These are phyloP conservation scores for Heterobasidion irregulare DNA, from an alignment of 1,284 basidiomycete species.

Conservation along the genomic window DNA sequence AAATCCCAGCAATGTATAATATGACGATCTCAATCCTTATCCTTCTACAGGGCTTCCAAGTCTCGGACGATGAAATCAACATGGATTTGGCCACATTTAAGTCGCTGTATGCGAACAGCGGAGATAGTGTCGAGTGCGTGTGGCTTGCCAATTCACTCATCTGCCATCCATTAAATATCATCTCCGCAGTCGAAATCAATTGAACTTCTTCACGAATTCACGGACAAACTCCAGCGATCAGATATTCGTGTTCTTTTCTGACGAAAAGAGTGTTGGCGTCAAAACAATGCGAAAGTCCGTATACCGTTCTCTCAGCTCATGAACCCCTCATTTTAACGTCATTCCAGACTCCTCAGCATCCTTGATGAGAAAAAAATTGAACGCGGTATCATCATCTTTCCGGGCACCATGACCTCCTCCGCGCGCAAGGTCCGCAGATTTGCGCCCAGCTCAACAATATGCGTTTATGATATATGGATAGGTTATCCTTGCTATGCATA, in stretches of 20 bases:
- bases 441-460: conserved; percentile 1
- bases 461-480: conserved; percentile 20
- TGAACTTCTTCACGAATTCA: conserved; percentile 84
- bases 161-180: not conserved
- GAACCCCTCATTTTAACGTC: not conserved
- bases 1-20: not conserved
- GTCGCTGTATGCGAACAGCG: conserved; percentile 52
- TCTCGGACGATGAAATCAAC: conserved; percentile 85
- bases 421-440: conserved; percentile 74
- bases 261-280: conserved; percentile 88
- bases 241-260: conserved; percentile 92
- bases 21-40: conserved; percentile 5
- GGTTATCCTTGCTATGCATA: conserved; percentile 86
- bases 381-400: conserved; percentile 92
- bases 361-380: conserved; percentile 87
- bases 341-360: conserved; percentile 70
- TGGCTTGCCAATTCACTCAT: not conserved
- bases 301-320: not conserved
- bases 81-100: conserved; percentile 78
- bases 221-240: conserved; percentile 64
- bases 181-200: conserved; percentile 62
- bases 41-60: conserved; percentile 67
- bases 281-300: conserved; percentile 93
- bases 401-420: conserved; percentile 93
- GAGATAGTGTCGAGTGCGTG: conserved; percentile 57